Percentiles rank a stretch among this genome's conserved stretches.
Evolutionary conservation across 2,329 filamentous ascomycete genomes (phyloP).

Genomic region (Fusarium sp.): DNA sequence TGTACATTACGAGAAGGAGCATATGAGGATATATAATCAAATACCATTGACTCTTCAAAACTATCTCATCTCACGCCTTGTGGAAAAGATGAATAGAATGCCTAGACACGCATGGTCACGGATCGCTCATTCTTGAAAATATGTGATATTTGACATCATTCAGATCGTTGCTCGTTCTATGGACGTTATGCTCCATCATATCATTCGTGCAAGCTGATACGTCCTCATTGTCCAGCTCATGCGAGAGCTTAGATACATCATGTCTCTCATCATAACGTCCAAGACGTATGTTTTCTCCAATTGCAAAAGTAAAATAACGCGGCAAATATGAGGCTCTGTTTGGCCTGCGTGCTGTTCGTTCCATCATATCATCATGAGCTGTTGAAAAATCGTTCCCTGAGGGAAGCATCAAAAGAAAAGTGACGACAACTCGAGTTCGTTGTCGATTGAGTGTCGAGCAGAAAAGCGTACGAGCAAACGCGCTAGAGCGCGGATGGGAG

Average conservation of each 20-base stretch:
- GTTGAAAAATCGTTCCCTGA: constrained; percentile 39
- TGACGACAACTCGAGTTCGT: constrained; percentile 24
- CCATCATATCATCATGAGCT: constrained; percentile 52
- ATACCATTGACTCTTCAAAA: constrained; percentile 2
- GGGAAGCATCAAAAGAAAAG: constrained; percentile 29
- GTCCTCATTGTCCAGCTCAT: constrained; percentile 13
- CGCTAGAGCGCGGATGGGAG: constrained; percentile 11
- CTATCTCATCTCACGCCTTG: neutral
- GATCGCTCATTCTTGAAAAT: neutral
- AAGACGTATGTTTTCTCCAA: constrained; percentile 17
- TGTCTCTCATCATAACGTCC: constrained; percentile 37
- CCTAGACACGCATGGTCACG: neutral
- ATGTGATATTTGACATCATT: constrained; percentile 32
- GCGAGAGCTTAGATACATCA: constrained; percentile 32
- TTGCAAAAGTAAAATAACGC: constrained; percentile 45
- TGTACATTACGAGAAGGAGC: constrained; percentile 29
- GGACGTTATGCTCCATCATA: constrained; percentile 43
- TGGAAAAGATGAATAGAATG: neutral
- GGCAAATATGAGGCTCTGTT: constrained; percentile 47
- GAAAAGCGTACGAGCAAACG: constrained; percentile 21
- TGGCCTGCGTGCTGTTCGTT: constrained; percentile 48
- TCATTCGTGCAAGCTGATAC: constrained; percentile 30
- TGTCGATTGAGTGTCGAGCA: constrained; percentile 23
- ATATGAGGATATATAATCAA: constrained; percentile 9
- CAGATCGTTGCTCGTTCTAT: constrained; percentile 50